phyloP scores from a whole-genome alignment of 192 early-diverging fungal genomes.

The Funneliformis mosseae region DNA sequence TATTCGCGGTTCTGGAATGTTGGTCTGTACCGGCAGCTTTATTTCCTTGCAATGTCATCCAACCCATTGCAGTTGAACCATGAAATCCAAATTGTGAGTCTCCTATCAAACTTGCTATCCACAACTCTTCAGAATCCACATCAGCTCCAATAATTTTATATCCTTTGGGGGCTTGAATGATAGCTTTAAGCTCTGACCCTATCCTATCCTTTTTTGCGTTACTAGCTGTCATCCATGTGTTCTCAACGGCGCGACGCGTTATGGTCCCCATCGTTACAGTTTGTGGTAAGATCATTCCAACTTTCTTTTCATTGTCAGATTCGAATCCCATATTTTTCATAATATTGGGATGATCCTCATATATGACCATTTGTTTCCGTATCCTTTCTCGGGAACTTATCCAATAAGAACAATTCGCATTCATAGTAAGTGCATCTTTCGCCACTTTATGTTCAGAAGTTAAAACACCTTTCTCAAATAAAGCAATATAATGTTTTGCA shows the following conservation, averaged over 20 bases:
- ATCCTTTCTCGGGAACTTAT: slow-evolving; percentile 80
- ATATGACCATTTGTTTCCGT: slow-evolving; percentile 82
- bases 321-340: slow-evolving; percentile 48
- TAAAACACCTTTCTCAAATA: slow-evolving; percentile 81
- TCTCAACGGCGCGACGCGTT: slow-evolving; percentile 91
- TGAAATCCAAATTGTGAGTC: slow-evolving; percentile 93
- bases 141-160: slow-evolving; percentile 94
- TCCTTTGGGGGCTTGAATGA: slow-evolving; percentile 79
- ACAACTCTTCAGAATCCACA: slow-evolving; percentile 96
- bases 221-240: slow-evolving; percentile 94
- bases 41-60: slow-evolving; percentile 97
- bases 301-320: slow-evolving; percentile 34
- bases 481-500: slow-evolving; percentile 74
- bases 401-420: slow-evolving; percentile 90
- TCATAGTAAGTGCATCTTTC: slow-evolving; percentile 74
- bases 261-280: slow-evolving; percentile 93
- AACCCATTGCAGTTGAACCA: slow-evolving; percentile 91
- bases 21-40: slow-evolving; percentile 88
- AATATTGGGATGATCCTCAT: slow-evolving; percentile 51
- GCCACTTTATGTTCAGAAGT: slow-evolving; percentile 69
- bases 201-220: slow-evolving; percentile 89
- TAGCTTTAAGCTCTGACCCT: slow-evolving; percentile 92
- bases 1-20: slow-evolving; percentile 88
- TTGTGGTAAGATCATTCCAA: slow-evolving; percentile 88
- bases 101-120: slow-evolving; percentile 93